Base-by-base conservation (phyloP, 495 filamentous ascomycete species). In the Penicillium pancosmium region DNA sequence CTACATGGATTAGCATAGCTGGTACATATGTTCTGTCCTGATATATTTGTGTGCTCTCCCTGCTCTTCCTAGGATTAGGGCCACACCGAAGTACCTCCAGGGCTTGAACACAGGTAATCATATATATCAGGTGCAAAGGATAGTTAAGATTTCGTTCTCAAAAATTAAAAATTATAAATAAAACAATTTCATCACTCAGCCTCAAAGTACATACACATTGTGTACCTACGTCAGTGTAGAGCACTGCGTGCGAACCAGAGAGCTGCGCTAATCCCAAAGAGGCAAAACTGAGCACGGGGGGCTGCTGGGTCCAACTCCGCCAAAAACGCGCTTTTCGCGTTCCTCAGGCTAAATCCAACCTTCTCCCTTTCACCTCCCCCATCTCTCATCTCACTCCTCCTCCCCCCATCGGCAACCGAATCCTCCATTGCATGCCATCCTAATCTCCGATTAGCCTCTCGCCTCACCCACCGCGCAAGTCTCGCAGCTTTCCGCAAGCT, bases 281-380 rank as follows among this genome's bases (percentile, higher is more conserved):
- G 66, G 68, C 27, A 64, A 68, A 64, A 68, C 55, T 66, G 57
- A 55, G 55, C 60, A 65, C 67, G 64, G 67, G 38, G 49, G 16
- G 13, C 62, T 40, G 44, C 21, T 57, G 44, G 15, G 41, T 36
- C 60, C 58, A n/a, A 52, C 38, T 51, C 13, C 34, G 56, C 51
- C 50, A 56, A 62, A 70, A 70, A 70, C 65, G 68, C 68, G 68
- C 62, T 70, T 70, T 70, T 68, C 68, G 68, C 68, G 68, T 70
- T 58, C 43, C 56, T 48, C 47, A 52, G 15, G 40, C 27, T 41
- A 35, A 19, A 53, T 21, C 36, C 53, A 34, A 27, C 18, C 43
- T 41, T 36, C 40, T 54, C 35, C 47, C 36, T 51, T 55, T 43
- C 48, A 48, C 25, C 40, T 49, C 53, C 23, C 36, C 50, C 48